Base-by-base conservation (phyloP, 2,329 filamentous ascomycete species). In the Aspergillus jensenii region DNA sequence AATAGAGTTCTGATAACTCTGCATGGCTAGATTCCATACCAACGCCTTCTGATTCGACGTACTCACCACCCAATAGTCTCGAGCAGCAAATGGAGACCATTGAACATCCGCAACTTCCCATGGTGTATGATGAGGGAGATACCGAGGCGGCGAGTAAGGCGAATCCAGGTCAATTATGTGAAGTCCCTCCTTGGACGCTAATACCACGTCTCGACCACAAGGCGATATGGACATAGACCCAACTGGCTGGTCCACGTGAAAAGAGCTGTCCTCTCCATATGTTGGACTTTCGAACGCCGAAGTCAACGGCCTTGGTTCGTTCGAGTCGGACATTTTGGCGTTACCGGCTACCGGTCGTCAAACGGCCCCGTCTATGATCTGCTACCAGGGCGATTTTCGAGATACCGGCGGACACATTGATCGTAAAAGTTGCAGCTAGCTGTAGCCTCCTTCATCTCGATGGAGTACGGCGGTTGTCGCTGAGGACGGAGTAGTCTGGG, bases 51-150 rank as follows among this genome's bases (percentile, higher is more conserved):
- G 93, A 72, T 97, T 97, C 17, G 92, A 93, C 1, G 93, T 96
- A 59, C 91, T 96, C 37, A 91, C 90, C 17, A 97, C 89, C 93
- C 93, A 97, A 68, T 93, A 93, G 72, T 96, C 90, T 48, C 93
- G 86, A 19, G 85, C 86, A 12, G 93, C 90, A 72, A 97, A 96
- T 1, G 93, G 93, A 11, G 91, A 96, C 93, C 93, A 97, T 75
- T 97, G 93, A 31, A 96, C 93, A 74, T 97, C 93, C 11, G 93
- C 92, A 5, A 96, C 93, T 52, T 96, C 87, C 91, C 93, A 97
- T n/a, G 91, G 89, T 44, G 91, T 87, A 55, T 91, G 89, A 75
- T 96, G 91, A 61, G 89, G 89, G 65, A 97, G 82, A 67, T 92
- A 89, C 17, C 92, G 88, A 17, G 93, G 93, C 9, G 90, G 89